Evolutionary conservation across 2,329 filamentous ascomycete genomes (phyloP), one percentile per base, ranked within the genome.

Genomic region (Gyromitra esculenta): DNA sequence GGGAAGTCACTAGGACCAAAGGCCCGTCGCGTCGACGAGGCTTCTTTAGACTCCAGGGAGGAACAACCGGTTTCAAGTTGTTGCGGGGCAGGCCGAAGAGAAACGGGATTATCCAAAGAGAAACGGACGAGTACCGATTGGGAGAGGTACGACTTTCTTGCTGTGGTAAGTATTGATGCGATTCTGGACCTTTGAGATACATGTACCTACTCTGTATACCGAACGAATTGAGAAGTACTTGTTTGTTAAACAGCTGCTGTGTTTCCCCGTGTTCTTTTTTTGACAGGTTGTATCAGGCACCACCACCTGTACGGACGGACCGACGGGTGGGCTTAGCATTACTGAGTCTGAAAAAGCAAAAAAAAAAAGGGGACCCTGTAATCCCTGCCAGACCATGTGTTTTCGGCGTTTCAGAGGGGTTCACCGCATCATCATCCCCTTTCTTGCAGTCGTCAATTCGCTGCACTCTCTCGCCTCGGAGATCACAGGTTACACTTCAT

Each of bases 381-480:
- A 75, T 70, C 66, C 65, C 59, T 75, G 72, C 18, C 15, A 50
- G 59, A 41, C 72, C 59, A 64, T 70, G 72, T 63, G 67, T 60
- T n/a, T 57, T 56, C 57, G 52, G 57, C 68, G 68, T 75, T 75
- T 75, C 72, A 75, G 66, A 64, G 48, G 63, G 65, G 35, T 69
- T 74, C 64, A 69, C 64, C 56, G 64, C 56, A 74, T 70, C 65
- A 69, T 56, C 59, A 59, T 75, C 52, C 69, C 69, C 68, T 52
- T 63, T 72, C 64, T 50, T 37, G n/a, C 15, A 63, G 11, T 37
- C 59, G 48, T 64, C 56, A 48, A 63, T 37, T 71, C 59, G 48
- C 11, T 18, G 18, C 39, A 5, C 43, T 37, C 62, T 50, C 37
- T 66, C 31, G 43, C 31, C 11, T n/a, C 57, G 48, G 41, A 25